Evolutionary conservation across 257 asterid genomes (phyloP).

Genomic region (Solanum appendiculatum): DNA sequence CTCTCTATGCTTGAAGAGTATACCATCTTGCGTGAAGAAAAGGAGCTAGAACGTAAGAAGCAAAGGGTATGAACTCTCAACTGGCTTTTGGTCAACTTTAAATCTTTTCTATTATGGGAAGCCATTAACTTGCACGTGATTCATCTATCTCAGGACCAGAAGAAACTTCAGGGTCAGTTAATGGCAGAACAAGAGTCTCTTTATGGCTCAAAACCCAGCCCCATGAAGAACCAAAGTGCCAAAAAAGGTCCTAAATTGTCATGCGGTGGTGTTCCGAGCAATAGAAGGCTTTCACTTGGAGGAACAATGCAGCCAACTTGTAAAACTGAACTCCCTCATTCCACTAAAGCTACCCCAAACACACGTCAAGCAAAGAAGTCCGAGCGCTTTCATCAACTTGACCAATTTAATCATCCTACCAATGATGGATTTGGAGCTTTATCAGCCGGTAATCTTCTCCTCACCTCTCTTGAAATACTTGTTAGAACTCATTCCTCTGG

Average conservation of each 20-base stretch:
- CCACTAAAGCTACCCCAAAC: slow-evolving; percentile 26
- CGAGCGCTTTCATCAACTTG: slow-evolving; percentile 10
- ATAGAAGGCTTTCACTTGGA: slow-evolving; percentile 26
- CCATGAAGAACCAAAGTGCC: slow-evolving; percentile 28
- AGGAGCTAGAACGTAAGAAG: slow-evolving; percentile 77
- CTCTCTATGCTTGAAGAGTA: slow-evolving; percentile 85
- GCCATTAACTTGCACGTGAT: background rate
- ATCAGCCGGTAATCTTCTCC: slow-evolving; percentile 39
- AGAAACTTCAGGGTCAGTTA: slow-evolving; percentile 39
- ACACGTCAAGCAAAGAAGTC: slow-evolving; percentile 26
- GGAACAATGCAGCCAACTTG: slow-evolving; percentile 19
- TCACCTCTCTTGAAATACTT: background rate
- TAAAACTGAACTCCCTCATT: slow-evolving; percentile 16
- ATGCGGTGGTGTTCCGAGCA: slow-evolving; percentile 14
- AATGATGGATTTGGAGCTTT: slow-evolving; percentile 47
- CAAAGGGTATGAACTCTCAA: slow-evolving; percentile 52
- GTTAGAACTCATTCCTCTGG: background rate
- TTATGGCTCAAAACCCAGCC: slow-evolving; percentile 42
- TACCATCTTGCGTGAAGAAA: slow-evolving; percentile 61
- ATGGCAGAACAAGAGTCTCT: slow-evolving; percentile 38
- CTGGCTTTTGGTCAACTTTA: background rate
- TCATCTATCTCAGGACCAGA: slow-evolving; percentile 59
- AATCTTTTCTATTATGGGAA: background rate
- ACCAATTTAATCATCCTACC: slow-evolving; percentile 16
- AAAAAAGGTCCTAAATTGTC: slow-evolving; percentile 29